Base-by-base conservation (phyloP, 768 basidiomycete genomes). In the Amanita molliuscula region DNA sequence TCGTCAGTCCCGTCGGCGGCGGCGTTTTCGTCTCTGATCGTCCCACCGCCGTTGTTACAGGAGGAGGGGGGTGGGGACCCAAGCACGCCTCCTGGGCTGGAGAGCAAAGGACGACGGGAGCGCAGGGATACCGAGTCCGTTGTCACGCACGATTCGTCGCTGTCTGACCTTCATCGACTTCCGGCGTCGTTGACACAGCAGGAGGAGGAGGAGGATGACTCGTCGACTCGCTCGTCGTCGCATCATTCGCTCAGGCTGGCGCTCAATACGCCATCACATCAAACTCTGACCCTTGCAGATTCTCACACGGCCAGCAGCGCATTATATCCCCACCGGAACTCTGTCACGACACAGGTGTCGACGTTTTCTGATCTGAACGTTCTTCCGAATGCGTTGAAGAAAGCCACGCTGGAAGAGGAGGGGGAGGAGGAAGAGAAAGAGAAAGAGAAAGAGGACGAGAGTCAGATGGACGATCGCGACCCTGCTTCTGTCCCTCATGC, bases 91-190 rank as follows among this genome's bases (percentile, higher is more conserved):
- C 46, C 46, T 21, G 46, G 46, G 7, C 20, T 47, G 15, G n/a
- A 33, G 6, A 8, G 23, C 21, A n/a, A 25, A n/a, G n/a, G n/a
- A n/a, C n/a, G n/a, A 9, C 8, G 13, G 25, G 18, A 8, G 20
- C 0, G 15, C 6, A n/a, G n/a, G 23, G 23, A 26, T 1, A 8
- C 23, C 13, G 33, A 36, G 16, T 50, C 49, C 3, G 11, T 50
- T 8, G 15, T 18, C 7, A 34, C 41, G 21, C 15, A 50, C 15
- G 41, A 44, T 15, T 47, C 35, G 13, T 33, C 28, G n/a, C 25
- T 49, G 20, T 49, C 49, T 7, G 49, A 44, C 29, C 31, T 50
- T n/a, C 49, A 50, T 29, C 49, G 20, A n/a, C 41, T 50, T 3
- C 49, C 49, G 4, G 11, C 21, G 4, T 44, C 38, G 18, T 15